Evolutionary conservation across 768 basidiomycete genomes (phyloP).

Genomic region (Russula sp.): DNA sequence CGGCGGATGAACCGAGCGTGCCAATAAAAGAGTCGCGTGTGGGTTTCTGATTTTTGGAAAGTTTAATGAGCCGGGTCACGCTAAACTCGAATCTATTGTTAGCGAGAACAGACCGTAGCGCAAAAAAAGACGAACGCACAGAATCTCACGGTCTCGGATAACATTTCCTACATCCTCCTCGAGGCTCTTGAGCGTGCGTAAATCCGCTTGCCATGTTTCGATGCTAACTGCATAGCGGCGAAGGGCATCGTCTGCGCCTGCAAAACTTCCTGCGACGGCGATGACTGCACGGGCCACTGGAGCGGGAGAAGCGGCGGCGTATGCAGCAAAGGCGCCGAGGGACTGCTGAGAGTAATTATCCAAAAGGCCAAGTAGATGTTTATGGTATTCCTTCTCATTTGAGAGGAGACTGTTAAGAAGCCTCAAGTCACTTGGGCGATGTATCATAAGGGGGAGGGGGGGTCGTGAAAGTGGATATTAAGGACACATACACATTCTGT

Average conservation of each 20-base stretch:
- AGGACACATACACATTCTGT: too few species aligned
- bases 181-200: slow-evolving; percentile 51
- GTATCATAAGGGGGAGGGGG: slow-evolving; percentile 43
- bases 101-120: neutral
- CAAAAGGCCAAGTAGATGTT: slow-evolving; percentile 50
- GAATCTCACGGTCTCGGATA: slow-evolving; percentile 70
- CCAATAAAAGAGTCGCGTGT: slow-evolving; percentile 31
- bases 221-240: slow-evolving; percentile 50
- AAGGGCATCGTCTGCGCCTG: slow-evolving; percentile 62
- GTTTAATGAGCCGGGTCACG: slow-evolving; percentile 73
- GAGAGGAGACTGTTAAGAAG: slow-evolving; percentile 59
- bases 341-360: slow-evolving; percentile 48
- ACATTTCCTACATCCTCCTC: slow-evolving; percentile 70
- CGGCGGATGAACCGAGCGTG: slow-evolving; percentile 38
- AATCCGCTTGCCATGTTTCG: slow-evolving; percentile 57
- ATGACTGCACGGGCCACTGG: slow-evolving; percentile 44
- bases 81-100: slow-evolving; percentile 31
- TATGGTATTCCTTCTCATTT: slow-evolving; percentile 66
- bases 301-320: slow-evolving; percentile 58
- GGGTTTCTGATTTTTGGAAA: slow-evolving; percentile 52
- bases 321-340: slow-evolving; percentile 61
- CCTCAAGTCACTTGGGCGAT: slow-evolving; percentile 65
- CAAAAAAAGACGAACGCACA: slow-evolving; percentile 37
- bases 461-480: too few species aligned
- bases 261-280: slow-evolving; percentile 49